Evolutionary conservation across 2,329 filamentous ascomycete species (phyloP).

Genomic region (Escovopsis sp.): DNA sequence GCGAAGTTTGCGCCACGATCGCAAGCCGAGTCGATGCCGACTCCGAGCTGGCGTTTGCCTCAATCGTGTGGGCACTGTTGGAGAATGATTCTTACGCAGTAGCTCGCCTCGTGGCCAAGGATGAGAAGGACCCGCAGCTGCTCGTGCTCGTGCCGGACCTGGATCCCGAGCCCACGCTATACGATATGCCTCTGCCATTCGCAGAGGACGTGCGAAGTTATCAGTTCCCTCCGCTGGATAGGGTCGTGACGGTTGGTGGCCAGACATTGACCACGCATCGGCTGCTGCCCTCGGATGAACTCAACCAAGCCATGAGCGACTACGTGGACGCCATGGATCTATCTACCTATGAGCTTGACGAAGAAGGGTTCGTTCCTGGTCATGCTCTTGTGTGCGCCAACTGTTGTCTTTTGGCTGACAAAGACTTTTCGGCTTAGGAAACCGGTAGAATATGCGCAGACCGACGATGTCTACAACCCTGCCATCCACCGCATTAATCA

Average conservation of each 20-base stretch:
- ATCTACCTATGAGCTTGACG: constrained; percentile 53
- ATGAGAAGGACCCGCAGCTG: constrained; percentile 62
- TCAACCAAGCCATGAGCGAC: constrained; percentile 70
- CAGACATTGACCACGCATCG: constrained; percentile 68
- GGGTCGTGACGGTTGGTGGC: constrained; percentile 74
- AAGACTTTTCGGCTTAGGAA: constrained; percentile 15
- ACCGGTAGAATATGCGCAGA: constrained; percentile 51
- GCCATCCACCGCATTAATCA: constrained; percentile 79
- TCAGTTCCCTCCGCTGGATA: constrained; percentile 79
- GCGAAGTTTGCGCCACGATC: constrained; percentile 63
- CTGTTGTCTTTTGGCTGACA: not conserved
- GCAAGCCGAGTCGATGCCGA: constrained; percentile 67
- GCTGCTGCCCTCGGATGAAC: constrained; percentile 60
- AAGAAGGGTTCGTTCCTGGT: constrained; percentile 47
- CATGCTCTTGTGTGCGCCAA: no score
- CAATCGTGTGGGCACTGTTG: constrained; percentile 72
- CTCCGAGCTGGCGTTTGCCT: constrained; percentile 72
- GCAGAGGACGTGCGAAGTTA: constrained; percentile 86
- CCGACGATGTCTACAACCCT: constrained; percentile 75
- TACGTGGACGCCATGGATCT: constrained; percentile 93
- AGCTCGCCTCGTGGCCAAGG: constrained; percentile 72
- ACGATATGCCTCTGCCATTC: constrained; percentile 84
- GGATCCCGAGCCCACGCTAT: constrained; percentile 67
- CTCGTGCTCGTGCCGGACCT: constrained; percentile 69
- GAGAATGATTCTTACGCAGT: constrained; percentile 79